phyloP scores from a whole-genome alignment of 371 early-diverging fungal genomes.

The Basidiobolus meristosporus region DNA sequence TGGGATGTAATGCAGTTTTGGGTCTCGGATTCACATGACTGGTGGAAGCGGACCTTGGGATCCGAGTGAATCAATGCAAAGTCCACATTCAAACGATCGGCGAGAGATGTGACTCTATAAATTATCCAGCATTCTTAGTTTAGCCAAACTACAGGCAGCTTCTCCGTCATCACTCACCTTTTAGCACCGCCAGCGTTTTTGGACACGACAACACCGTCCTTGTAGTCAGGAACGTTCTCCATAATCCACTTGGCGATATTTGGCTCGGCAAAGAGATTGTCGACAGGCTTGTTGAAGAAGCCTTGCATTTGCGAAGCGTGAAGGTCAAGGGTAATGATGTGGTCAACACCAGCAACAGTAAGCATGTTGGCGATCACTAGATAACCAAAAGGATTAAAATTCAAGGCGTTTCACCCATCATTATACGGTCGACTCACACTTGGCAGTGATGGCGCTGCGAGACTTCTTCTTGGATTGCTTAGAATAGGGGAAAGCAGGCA shows the following conservation, averaged over 20 bases:
- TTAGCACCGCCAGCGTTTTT: constrained; percentile 96
- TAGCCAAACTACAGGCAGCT: not conserved
- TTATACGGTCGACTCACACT: constrained; percentile 24
- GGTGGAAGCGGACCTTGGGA: constrained; percentile 17
- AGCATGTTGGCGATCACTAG: constrained; percentile 89
- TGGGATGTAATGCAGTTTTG: too few species aligned
- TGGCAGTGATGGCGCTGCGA: constrained; percentile 83
- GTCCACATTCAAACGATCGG: constrained; percentile 79
- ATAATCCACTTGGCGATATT: constrained; percentile 74
- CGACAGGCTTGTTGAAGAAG: constrained; percentile 87
- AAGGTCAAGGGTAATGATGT: constrained; percentile 91
- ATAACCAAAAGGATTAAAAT: not conserved
- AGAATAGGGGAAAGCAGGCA: constrained; percentile 93
- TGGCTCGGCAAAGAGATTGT: constrained; percentile 91
- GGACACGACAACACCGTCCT: constrained; percentile 71
- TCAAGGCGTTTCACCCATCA: not conserved
- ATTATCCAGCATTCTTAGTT: not conserved
- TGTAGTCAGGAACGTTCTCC: constrained; percentile 55
- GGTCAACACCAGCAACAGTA: constrained; percentile 89
- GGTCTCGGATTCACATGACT: too few species aligned
- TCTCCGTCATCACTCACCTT: constrained; percentile 24
- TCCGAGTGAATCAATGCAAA: constrained; percentile 93
- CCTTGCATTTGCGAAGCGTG: constrained; percentile 91
- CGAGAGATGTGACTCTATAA: constrained; percentile 77
- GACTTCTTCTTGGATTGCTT: constrained; percentile 95